Evolutionary conservation across 352 stramenopile genomes (phyloP), one percentile per base, ranked within the genome.

Genomic region (Phytophthora pistaciae): DNA sequence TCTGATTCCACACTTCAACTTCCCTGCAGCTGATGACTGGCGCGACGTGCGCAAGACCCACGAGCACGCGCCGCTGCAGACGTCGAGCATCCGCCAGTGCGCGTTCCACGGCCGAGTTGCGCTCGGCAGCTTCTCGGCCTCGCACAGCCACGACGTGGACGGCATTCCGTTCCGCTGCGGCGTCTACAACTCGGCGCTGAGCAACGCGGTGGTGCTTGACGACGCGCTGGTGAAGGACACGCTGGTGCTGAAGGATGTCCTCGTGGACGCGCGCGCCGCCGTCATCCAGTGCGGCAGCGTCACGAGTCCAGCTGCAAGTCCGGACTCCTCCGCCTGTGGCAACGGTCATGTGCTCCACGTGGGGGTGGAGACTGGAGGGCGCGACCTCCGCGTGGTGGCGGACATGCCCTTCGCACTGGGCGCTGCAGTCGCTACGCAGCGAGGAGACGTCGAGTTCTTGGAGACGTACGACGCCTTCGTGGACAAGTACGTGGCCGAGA

Each of bases 341-440:
- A 97, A 93, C 62, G 89, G 89, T 7, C 63, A 60, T 14, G 67
- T 78, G 60, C 72, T 96, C 14, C 87, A 93, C 38, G 85, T 97
- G 14, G 91, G 90, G 53, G 87, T 96, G 29, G 91, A 97, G 54
- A 94, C 78, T 16, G 91, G 91, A 13, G 91, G 91, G 0, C 82
- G 91, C 23, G 75, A 94, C 61, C 61, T 97, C 14, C 78, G 78
- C 13, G 69, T 94, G 4, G 75, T 95, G 11, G 89, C 88, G 1
- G 90, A 97, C 44, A 55, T 97, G 42, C 77, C 87, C 2, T 97
- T 95, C 53, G 31, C 54, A 75, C 65, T 95, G 29, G 87, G 70
- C 5, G 75, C 75, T 52, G 60, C 63, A 1, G 61, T 96, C 27
- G 79, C 71, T 5, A 80, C 76, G 2, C 68, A 79, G 18, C 76